Evolutionary conservation across 768 basidiomycete genomes (phyloP), one percentile per base, ranked within the genome.

Genomic region (Trametes cubensis): DNA sequence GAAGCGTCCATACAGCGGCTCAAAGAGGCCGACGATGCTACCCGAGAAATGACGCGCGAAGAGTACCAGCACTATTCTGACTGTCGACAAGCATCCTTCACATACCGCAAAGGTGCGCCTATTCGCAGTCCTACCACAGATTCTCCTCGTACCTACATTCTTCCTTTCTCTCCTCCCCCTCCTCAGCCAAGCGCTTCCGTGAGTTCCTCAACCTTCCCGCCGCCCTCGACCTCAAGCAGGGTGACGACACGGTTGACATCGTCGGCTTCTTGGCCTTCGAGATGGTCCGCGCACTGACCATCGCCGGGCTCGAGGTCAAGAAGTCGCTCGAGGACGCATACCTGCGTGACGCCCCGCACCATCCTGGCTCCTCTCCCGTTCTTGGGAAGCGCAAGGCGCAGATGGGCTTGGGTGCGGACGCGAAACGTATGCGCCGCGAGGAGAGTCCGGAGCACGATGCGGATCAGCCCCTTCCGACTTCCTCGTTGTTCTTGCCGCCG

Each of bases 31-130:
- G 95, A 98, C 75, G 93, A 95, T 65, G 89, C 94, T 13, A 98
- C 95, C 1, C 83, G 92, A 47, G 86, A 93, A 76, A 98, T 98
- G 95, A 95, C 94, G 8, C 83, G 92, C 68, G 95, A 98, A 72
- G 94, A 98, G 69, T 98, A 98, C 73, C 91, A 95, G 62, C 94
- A 95, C 71, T 97, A 97, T 72, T 95, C 95, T 3, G 94, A 96
- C 72, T 97, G 95, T 77, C 85, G 95, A 61, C 95, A 97, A 73
- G 95, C 95, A 0, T 93, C 93, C 17, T 98, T 98, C 74, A 97
- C 95, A 0, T 97, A 95, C 73, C 87, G 95, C 56, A 98, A 98
- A 87, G 90, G 95, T 92, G 47, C 34, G 77, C 74, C 41, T 26
- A 44, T 23, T 25, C 25, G 53, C 50, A 26, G 1, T 21, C n/a